phyloP scores from a whole-genome alignment of 1,284 basidiomycete species.

The Apiotrichum akiyoshidainum region DNA sequence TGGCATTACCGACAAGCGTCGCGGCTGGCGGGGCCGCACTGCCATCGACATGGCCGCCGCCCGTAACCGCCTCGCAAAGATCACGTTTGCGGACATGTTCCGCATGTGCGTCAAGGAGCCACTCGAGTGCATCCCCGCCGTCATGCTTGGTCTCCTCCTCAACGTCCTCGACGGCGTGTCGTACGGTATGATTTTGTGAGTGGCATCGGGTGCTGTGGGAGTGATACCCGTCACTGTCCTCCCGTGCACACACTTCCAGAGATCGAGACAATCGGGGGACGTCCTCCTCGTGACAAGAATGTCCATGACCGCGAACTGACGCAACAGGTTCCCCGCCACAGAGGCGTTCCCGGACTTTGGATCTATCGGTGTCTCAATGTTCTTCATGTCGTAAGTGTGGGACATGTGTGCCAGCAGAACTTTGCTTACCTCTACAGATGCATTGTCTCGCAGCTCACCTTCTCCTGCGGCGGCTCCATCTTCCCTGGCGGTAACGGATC shows the following conservation, averaged over 20 bases:
- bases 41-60: conserved; percentile 13
- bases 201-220: conserved; percentile 19
- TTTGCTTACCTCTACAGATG: conserved; percentile 51
- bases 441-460: conserved; percentile 78
- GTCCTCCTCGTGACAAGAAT: too few species aligned
- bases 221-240: not conserved
- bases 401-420: conserved; percentile 35
- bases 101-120: conserved; percentile 52
- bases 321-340: conserved; percentile 71
- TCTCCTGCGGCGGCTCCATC: conserved; percentile 79
- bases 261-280: not conserved
- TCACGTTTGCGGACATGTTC: conserved; percentile 39
- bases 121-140: conserved; percentile 66
- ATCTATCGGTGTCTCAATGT: conserved; percentile 89
- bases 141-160: conserved; percentile 77
- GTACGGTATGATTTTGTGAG: conserved; percentile 66
- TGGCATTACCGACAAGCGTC: conserved; percentile 9
- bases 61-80: conserved; percentile 27
- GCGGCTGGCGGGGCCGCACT: conserved; percentile 16
- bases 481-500: conserved; percentile 85
- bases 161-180: conserved; percentile 89
- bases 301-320: not conserved
- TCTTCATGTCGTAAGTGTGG: conserved; percentile 68
- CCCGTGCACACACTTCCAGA: not conserved
- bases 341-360: conserved; percentile 78